Percentiles rank a stretch among this genome's conserved stretches.
Evolutionary conservation across 352 stramenopile genomes (phyloP).

Genomic region (Phytophthora litchii): DNA sequence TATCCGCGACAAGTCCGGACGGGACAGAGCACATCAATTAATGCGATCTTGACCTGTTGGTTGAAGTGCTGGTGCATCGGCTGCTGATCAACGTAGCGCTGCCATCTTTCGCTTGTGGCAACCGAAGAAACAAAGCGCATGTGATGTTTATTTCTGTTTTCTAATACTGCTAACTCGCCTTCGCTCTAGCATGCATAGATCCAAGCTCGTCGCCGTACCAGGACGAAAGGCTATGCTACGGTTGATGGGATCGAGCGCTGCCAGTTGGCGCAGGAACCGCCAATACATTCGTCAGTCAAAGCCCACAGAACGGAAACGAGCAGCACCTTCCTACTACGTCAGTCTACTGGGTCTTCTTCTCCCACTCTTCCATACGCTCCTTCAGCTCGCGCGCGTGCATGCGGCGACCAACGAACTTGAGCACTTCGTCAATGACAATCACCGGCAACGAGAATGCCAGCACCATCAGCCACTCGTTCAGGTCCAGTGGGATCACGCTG

Average conservation of each 20-base stretch:
- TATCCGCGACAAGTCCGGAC: constrained; percentile 25
- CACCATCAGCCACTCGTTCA: constrained; percentile 93
- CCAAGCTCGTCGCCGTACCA: constrained; percentile 8
- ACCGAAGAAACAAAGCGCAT: constrained; percentile 26
- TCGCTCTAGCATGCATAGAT: constrained; percentile 29
- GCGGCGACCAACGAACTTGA: constrained; percentile 92
- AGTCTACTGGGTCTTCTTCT: constrained; percentile 55
- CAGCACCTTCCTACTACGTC: constrained; percentile 21
- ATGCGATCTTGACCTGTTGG: constrained; percentile 10
- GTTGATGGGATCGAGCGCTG: constrained; percentile 10
- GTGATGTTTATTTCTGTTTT: constrained; percentile 35
- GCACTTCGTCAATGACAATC: constrained; percentile 94
- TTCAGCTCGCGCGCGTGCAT: constrained; percentile 80
- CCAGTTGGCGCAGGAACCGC: constrained; percentile 1
- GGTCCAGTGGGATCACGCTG: constrained; percentile 90
- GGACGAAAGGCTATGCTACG: constrained; percentile 20
- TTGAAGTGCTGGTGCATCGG: constrained; percentile 14
- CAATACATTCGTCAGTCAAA: constrained; percentile 4
- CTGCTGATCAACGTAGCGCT: background rate
- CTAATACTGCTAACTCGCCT: constrained; percentile 38
- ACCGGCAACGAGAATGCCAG: constrained; percentile 93
- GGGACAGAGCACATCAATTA: constrained; percentile 2
- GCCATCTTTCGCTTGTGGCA: background rate
- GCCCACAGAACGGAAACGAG: constrained; percentile 21
- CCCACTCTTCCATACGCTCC: constrained; percentile 60